These are phyloP conservation scores for Dillenia turbinata DNA, from an alignment of 164 flowering plant genomes.

Conservation along the genomic window DNA sequence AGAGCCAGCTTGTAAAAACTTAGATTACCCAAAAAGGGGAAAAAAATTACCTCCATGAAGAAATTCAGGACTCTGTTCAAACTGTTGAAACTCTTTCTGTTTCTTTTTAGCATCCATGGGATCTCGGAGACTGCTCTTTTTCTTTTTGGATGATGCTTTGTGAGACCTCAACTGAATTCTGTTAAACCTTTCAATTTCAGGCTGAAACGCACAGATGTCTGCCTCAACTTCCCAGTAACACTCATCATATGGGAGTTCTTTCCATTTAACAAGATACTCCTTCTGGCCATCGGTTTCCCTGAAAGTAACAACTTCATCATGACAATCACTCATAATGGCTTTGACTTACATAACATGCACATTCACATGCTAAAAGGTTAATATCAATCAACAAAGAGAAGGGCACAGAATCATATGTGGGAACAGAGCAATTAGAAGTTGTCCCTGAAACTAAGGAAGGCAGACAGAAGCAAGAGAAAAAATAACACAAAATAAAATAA, in stretches of 20 bases:
- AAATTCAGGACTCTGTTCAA: conserved; percentile 80
- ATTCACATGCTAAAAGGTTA: no score
- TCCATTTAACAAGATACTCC: conserved; percentile 93
- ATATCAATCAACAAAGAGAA: no score
- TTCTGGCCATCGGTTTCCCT: conserved; percentile 67
- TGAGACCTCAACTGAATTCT: conserved; percentile 45
- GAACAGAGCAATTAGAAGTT: no score
- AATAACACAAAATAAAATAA: no score
- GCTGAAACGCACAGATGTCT: conserved; percentile 78
- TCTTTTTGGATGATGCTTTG: conserved; percentile 41
- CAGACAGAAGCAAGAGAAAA: no score
- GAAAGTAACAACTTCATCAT: conserved; percentile 7
- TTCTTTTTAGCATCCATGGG: conserved; percentile 44
- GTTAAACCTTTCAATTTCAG: conserved; percentile 74
- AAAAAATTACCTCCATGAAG: conserved; percentile 71
- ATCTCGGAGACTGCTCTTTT: conserved; percentile 46
- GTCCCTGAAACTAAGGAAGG: no score
- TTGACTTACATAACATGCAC: neutral
- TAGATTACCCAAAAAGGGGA: neutral
- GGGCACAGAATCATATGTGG: no score
- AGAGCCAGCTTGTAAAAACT: neutral
- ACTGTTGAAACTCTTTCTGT: conserved; percentile 83
- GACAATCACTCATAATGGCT: no score
- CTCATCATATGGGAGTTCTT: conserved; percentile 90
- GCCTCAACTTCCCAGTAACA: conserved; percentile 91